Conservation (phyloP, 2,329 filamentous ascomycete genomes). For the Mollisia scopiformis region DNA sequence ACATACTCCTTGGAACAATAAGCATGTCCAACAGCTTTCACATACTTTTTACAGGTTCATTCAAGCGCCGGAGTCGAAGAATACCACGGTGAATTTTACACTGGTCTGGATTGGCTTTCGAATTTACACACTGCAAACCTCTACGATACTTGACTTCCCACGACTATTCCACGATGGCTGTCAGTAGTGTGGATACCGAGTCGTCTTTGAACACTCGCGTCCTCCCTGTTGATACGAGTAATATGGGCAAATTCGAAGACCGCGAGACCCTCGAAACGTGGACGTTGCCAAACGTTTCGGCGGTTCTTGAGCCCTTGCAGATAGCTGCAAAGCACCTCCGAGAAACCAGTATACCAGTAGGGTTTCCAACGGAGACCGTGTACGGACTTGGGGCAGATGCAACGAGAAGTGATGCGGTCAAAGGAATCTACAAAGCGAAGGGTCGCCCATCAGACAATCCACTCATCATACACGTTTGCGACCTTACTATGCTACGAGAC, state of each 20-base stretch:
- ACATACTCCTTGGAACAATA: conserved; percentile 1
- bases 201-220: conserved; percentile 27
- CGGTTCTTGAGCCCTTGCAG: conserved; percentile 22
- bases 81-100: conserved; percentile 26
- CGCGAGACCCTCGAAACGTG: conserved; percentile 30
- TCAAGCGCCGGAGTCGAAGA: conserved; percentile 34
- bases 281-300: conserved; percentile 24
- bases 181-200: conserved; percentile 15
- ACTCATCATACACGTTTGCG: conserved; percentile 88
- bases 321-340: conserved; percentile 34
- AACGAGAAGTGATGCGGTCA: conserved; percentile 79
- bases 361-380: conserved; percentile 96
- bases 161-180: conserved; percentile 26
- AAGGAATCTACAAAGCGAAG: conserved; percentile 92
- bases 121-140: conserved; percentile 11
- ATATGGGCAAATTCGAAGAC: conserved; percentile 31
- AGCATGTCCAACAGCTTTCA: conserved; percentile 29
- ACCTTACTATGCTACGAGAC: conserved; percentile 50
- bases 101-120: conserved; percentile 24
- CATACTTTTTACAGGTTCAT: conserved; percentile 22
- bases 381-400: conserved; percentile 97
- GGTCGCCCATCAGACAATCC: conserved; percentile 92
- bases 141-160: neutral
- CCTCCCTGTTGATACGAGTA: conserved; percentile 22
- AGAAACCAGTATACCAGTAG: conserved; percentile 64